phyloP scores from a whole-genome alignment of 106 monocot species.

The Allium fistulosum region DNA sequence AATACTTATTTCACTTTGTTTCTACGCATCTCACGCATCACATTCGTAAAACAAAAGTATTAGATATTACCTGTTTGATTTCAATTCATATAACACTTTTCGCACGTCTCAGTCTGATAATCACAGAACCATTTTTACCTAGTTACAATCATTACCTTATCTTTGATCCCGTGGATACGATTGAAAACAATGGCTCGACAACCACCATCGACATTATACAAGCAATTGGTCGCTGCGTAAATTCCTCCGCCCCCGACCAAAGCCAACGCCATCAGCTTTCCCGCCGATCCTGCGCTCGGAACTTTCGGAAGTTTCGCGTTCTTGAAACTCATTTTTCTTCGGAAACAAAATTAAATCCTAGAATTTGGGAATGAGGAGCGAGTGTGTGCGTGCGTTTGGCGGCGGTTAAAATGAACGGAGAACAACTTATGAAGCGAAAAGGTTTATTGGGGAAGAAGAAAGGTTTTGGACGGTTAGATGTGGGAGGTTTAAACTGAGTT shows the following conservation, averaged over 20 bases:
- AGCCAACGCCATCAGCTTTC: constrained; percentile 28
- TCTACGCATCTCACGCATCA: too few species aligned
- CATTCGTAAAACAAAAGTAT: too few species aligned
- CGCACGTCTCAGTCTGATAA: too few species aligned
- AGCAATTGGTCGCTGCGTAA: constrained; percentile 44
- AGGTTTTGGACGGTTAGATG: constrained; percentile 6
- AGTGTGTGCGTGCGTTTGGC: not conserved
- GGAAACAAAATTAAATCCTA: not conserved
- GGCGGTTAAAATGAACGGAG: constrained; percentile 1
- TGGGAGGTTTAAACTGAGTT: not conserved
- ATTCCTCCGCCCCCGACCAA: constrained; percentile 34
- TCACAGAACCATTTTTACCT: too few species aligned
- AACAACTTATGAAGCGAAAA: not conserved
- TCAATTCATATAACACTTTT: too few species aligned
- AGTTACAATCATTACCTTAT: constrained; percentile 25
- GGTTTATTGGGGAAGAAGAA: constrained; percentile 5
- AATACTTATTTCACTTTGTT: too few species aligned
- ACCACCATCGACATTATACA: constrained; percentile 69
- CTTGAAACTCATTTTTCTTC: constrained; percentile 23
- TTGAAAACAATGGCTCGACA: constrained; percentile 77
- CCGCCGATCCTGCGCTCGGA: constrained; percentile 21
- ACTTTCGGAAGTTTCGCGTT: constrained; percentile 49
- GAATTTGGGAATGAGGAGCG: not conserved
- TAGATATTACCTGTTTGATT: too few species aligned
- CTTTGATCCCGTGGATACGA: constrained; percentile 53